A percentile compares a stretch with the other conserved stretches of the same genome.
Evolutionary conservation across 148 eudicot genomes (phyloP).

Genomic region (Agrostemma githago): DNA sequence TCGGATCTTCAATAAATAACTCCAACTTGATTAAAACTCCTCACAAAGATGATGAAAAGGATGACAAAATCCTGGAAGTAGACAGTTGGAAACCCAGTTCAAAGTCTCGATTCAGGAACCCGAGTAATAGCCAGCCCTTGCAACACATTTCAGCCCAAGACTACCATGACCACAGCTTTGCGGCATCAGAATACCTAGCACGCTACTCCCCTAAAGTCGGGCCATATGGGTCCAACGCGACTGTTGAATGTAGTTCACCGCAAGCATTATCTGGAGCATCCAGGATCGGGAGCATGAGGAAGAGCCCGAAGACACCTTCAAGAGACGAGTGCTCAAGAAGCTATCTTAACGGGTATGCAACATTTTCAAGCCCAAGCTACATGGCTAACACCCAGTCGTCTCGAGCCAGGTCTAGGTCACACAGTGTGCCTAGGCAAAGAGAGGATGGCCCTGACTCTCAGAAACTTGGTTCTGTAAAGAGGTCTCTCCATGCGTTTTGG

Average conservation of each 20-base stretch:
- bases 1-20: conserved; percentile 43
- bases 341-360: conserved; percentile 36
- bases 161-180: conserved; percentile 36
- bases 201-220: conserved; percentile 43
- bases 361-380: conserved; percentile 52
- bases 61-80: conserved; percentile 79
- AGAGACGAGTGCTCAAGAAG: conserved; percentile 58
- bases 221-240: conserved; percentile 9
- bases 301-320: conserved; percentile 52
- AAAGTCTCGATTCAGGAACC: conserved; percentile 24
- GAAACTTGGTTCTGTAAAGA: conserved; percentile 30
- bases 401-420: conserved; percentile 63
- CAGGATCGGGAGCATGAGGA: conserved; percentile 46
- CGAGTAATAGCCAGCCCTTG: conserved; percentile 21
- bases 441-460: conserved; percentile 23
- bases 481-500: conserved; percentile 34
- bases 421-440: conserved; percentile 75
- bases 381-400: conserved; percentile 77
- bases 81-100: conserved; percentile 75
- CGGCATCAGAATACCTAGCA: conserved; percentile 38
- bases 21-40: conserved; percentile 29
- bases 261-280: conserved; percentile 38
- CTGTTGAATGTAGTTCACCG: conserved; percentile 37
- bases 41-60: conserved; percentile 43
- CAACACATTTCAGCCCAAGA: conserved; percentile 36